These are phyloP conservation scores for Sophora flavescens DNA, from an alignment of 306 rosid genomes.

Conservation along the genomic window DNA sequence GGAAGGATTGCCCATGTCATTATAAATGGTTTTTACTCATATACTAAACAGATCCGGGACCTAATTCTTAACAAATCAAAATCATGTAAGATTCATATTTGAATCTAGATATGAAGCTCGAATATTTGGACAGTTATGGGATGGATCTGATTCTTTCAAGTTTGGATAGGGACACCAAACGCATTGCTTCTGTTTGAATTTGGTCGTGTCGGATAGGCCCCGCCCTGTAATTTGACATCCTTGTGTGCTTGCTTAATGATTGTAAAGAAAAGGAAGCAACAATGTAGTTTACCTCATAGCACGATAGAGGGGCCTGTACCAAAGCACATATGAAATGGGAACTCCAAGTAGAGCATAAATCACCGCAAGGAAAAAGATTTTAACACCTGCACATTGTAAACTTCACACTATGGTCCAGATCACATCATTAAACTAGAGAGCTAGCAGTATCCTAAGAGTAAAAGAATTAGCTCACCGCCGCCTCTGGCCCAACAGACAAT, in stretches of 20 bases:
- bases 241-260: slow-evolving; percentile 1
- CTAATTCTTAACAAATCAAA: too few relatives aligned
- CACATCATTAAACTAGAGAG: slow-evolving; percentile 34
- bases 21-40: too few relatives aligned
- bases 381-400: slow-evolving; percentile 72
- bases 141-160: too few relatives aligned
- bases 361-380: slow-evolving; percentile 93
- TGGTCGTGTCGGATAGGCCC: too few relatives aligned
- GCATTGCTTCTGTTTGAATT: too few relatives aligned
- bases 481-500: slow-evolving; percentile 88
- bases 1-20: too few relatives aligned
- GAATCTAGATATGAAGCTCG: too few relatives aligned
- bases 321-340: slow-evolving; percentile 92
- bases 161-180: too few relatives aligned
- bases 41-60: too few relatives aligned
- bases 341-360: slow-evolving; percentile 89
- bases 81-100: background rate
- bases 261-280: slow-evolving; percentile 26
- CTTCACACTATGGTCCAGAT: slow-evolving; percentile 43
- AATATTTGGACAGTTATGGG: too few relatives aligned
- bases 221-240: too few relatives aligned
- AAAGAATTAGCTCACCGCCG: slow-evolving; percentile 73
- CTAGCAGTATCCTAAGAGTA: background rate
- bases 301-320: slow-evolving; percentile 98
- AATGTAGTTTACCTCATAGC: slow-evolving; percentile 79